These are phyloP conservation scores for Alternaria triticimaculans DNA, from an alignment of 2,329 filamentous ascomycete species.

Conservation along the genomic window DNA sequence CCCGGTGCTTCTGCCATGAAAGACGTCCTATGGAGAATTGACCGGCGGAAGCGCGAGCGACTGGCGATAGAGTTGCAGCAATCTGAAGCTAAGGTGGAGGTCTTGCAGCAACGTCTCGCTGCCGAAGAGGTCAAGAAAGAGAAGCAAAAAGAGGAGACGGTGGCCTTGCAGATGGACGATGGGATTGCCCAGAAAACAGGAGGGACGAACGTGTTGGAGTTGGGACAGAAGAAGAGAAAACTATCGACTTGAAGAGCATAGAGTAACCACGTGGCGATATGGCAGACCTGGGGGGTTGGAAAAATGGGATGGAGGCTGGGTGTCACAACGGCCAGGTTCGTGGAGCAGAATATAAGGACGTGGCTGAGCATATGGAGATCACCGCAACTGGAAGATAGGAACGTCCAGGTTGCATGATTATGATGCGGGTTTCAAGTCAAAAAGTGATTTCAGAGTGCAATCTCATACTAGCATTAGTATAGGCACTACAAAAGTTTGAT, in stretches of 20 bases:
- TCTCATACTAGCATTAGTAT: neutral
- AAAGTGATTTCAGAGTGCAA: neutral
- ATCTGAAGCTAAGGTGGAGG: neutral
- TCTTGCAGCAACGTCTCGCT: neutral
- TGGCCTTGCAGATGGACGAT: neutral
- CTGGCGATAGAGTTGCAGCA: neutral
- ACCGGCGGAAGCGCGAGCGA: neutral
- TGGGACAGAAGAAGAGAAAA: neutral
- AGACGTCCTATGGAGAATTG: neutral
- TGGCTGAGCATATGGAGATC: neutral
- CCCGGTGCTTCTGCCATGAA: neutral
- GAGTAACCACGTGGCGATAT: neutral
- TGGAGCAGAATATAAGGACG: neutral
- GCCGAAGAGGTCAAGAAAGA: neutral
- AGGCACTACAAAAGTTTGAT: neutral
- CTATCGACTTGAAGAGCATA: neutral
- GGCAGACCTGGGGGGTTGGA: neutral
- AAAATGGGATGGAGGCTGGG: neutral
- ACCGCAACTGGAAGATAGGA: neutral
- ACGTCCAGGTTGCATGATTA: neutral
- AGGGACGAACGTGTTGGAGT: neutral
- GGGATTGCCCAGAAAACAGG: neutral
- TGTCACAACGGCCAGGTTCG: neutral
- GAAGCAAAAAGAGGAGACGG: neutral
- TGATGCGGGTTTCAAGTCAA: neutral